These are phyloP conservation scores for Dothiorella sarmentorum DNA, from an alignment of 2,329 filamentous ascomycete species.

Conservation along the genomic window DNA sequence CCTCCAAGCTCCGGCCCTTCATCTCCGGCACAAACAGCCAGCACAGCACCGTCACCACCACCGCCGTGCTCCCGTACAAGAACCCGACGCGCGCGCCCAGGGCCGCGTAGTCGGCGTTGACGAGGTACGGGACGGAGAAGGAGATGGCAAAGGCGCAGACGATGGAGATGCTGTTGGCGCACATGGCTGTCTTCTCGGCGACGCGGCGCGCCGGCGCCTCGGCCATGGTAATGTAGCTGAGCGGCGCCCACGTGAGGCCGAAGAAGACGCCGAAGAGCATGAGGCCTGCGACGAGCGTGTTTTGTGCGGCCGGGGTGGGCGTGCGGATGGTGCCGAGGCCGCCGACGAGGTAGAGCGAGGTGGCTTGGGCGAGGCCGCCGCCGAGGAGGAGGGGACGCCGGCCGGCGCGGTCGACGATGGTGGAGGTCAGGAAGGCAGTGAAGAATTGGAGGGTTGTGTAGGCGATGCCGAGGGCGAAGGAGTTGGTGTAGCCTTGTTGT, in stretches of 20 bases:
- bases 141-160: constrained; percentile 54
- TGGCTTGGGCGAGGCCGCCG: constrained; percentile 46
- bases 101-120: constrained; percentile 49
- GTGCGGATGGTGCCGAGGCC: constrained; percentile 48
- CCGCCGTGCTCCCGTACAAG: constrained; percentile 22
- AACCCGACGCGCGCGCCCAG: constrained; percentile 42
- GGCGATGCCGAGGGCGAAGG: constrained; percentile 8
- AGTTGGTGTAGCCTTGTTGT: constrained; percentile 12
- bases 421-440: constrained; percentile 1
- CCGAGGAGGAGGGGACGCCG: constrained; percentile 39
- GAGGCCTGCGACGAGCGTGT: constrained; percentile 56
- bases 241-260: constrained; percentile 56
- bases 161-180: constrained; percentile 47
- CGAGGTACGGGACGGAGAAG: constrained; percentile 62
- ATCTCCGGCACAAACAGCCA: constrained; percentile 37
- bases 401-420: constrained; percentile 38
- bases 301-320: constrained; percentile 50
- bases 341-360: constrained; percentile 51
- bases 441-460: constrained; percentile 8
- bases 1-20: constrained; percentile 32
- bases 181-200: constrained; percentile 62
- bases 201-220: constrained; percentile 69
- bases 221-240: constrained; percentile 48
- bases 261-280: constrained; percentile 62
- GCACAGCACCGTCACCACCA: constrained; percentile 34